Evolutionary conservation across 768 basidiomycete genomes (phyloP), one percentile per base, ranked within the genome.

Genomic region (Tylopilus subfusipes): DNA sequence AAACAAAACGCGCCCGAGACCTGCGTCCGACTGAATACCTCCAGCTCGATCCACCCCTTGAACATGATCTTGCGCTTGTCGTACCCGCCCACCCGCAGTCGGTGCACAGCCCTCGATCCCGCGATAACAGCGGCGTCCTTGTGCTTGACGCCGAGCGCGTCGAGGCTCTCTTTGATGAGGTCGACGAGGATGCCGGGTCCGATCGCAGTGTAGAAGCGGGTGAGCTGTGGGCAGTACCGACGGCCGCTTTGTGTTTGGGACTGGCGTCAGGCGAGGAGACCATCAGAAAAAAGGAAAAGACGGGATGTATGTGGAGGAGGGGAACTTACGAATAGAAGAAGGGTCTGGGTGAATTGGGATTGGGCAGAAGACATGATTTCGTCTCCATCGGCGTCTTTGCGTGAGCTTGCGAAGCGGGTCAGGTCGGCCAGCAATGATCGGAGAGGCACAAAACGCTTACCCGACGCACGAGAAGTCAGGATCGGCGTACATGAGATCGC

Each of bases 231-330:
- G 2, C 76, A 84, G 62, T 92, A 91, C 12, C 84, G 81, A 25
- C 74, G 76, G 4, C 91, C 91, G 2, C 74, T 72, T 73, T 90
- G 88, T 0, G 90, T 92, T 78, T 94, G 88, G 0, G 90, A 89
- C 92, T 94, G 61, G 0, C 19, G 8, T 25, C 21, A 30, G 24
- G 42, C 47, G 31, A 34, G 52, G 24, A 21, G 22, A 36, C 5
- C 21, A 2, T 34, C 13, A 22, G 24, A 14, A 39, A 10, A 5
- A 4, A 21, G 21, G 8, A 42, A 25, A 11, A 10, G 13, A n/a
- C 22, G 27, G 19, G 12, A 44, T 24, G 18, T 18, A 19, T 21
- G 5, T 8, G 33, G 1, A 40, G 27, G 50, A 34, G 34, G 36
- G 27, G 29, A 52, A 54, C 88, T 53, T 61, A 93, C 91, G 75